These are phyloP conservation scores for Jimgerdemannia flammicorona DNA, from an alignment of 192 early-diverging fungal species.

Conservation along the genomic window DNA sequence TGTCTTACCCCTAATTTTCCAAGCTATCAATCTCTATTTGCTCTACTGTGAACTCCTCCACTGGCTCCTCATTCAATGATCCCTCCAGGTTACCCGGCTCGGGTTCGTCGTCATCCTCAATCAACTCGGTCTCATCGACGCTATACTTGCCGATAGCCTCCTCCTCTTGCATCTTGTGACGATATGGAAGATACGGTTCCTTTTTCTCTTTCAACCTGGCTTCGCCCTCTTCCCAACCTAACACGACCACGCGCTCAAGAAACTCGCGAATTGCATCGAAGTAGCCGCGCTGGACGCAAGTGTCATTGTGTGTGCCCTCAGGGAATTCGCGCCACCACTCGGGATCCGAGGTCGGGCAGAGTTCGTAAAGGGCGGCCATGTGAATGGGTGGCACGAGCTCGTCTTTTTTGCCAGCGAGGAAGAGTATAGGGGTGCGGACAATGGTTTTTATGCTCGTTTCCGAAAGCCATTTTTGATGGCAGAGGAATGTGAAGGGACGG, in stretches of 20 bases:
- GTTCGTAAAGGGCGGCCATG: slow-evolving; percentile 74
- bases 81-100: not conserved
- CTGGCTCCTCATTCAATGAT: not conserved
- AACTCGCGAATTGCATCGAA: slow-evolving; percentile 61
- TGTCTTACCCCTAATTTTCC: no score
- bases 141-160: not conserved
- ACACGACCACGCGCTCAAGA: not conserved
- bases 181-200: not conserved
- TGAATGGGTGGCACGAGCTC: slow-evolving; percentile 87
- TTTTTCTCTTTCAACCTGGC: not conserved
- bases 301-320: slow-evolving; percentile 92
- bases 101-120: not conserved
- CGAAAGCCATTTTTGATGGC: slow-evolving; percentile 89
- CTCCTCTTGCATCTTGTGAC: not conserved
- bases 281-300: slow-evolving; percentile 80
- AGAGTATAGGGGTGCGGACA: slow-evolving; percentile 65
- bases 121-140: not conserved
- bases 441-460: slow-evolving; percentile 68
- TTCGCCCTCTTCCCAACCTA: not conserved
- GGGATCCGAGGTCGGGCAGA: slow-evolving; percentile 43
- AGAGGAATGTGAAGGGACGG: slow-evolving; percentile 70
- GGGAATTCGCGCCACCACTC: slow-evolving; percentile 61
- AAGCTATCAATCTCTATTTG: not conserved
- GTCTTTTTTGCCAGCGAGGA: slow-evolving; percentile 78
- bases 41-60: not conserved